phyloP scores from a whole-genome alignment of 345 rosid species.

The Dovyalis caffra region DNA sequence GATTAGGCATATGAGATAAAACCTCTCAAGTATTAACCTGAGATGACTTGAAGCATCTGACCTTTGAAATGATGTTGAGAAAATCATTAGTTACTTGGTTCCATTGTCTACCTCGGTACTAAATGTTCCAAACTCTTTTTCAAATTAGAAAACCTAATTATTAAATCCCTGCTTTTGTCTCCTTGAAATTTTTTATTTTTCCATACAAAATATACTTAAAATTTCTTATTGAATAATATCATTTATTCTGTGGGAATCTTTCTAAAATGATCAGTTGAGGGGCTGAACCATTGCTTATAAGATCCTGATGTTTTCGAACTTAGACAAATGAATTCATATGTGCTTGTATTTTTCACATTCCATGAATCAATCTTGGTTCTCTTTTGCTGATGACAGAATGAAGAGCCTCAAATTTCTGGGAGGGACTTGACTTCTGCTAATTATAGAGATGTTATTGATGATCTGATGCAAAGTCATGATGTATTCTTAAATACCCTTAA shows the following conservation, averaged over 20 bases:
- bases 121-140: not conserved
- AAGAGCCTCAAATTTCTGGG: conserved; percentile 57
- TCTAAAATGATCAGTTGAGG: not conserved
- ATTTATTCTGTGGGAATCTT: not conserved
- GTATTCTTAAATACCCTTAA: conserved; percentile 68
- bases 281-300: not conserved
- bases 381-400: conserved; percentile 40
- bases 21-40: not conserved
- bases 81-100: not conserved
- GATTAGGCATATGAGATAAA: not conserved
- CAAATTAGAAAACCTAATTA: not conserved
- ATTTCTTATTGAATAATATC: not conserved
- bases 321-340: not conserved
- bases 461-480: conserved; percentile 71
- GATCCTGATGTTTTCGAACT: too few species aligned
- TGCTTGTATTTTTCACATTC: not conserved
- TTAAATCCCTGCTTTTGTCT: not conserved
- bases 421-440: conserved; percentile 33
- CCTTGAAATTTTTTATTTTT: not conserved
- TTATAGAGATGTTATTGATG: conserved; percentile 52
- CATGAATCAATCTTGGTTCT: not conserved
- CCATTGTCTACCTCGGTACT: not conserved
- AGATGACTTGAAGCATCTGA: not conserved
- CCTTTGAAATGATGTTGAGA: not conserved
- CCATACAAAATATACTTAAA: not conserved